Base-by-base conservation (phyloP, 148 eudicot genomes). In the Oxyria digyna region DNA sequence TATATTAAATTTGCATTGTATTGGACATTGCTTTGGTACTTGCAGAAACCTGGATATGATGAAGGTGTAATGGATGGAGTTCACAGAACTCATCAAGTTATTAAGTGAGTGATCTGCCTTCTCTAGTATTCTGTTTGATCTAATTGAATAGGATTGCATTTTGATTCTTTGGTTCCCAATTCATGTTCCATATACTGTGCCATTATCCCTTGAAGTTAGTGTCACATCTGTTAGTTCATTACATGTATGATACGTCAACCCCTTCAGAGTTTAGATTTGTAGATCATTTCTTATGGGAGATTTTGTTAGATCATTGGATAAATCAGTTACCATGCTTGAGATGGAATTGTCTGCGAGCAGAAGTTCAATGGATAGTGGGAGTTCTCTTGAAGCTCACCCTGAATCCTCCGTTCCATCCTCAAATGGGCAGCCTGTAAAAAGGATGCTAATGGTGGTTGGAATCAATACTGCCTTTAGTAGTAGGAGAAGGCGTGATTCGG, bases 381-480 rank as follows among this genome's bases (percentile, higher is more conserved):
- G 35, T 66, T 71, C 83, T 41, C 75, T 72, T 20, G 81, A 50
- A 52, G 66, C 82, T 42, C 21, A 68, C 8, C 49, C 43, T 48
- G 42, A 42, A 6, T 68, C 80, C n/a, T 66, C 68, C 13, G 26
- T 62, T 55, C 62, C 52, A 0, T 50, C 81, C 45, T 78, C 81
- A 48, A 78, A 83, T 33, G 81, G 75, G 11, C 68, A 71, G 52
- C 83, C 81, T 10, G 86, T 83, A 78, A 86, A 94, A 67, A 94
- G 88, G 75, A 96, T 80, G 11, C 88, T 94, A 67, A 80, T 90
- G 68, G 98, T 94, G 8, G 88, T 94, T 72, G 98, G 98, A 33
- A 88, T 94, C 38, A 90, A 94, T 75, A 94, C 98, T 72, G 98
- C 97, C 78, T 94, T 94, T 74, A 94, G 97, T 74, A 94, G 98